Percentiles rank a stretch among this genome's conserved stretches.
Evolutionary conservation across 2,329 filamentous ascomycete species (phyloP).

Genomic region (Aphanoascus verrucosus): DNA sequence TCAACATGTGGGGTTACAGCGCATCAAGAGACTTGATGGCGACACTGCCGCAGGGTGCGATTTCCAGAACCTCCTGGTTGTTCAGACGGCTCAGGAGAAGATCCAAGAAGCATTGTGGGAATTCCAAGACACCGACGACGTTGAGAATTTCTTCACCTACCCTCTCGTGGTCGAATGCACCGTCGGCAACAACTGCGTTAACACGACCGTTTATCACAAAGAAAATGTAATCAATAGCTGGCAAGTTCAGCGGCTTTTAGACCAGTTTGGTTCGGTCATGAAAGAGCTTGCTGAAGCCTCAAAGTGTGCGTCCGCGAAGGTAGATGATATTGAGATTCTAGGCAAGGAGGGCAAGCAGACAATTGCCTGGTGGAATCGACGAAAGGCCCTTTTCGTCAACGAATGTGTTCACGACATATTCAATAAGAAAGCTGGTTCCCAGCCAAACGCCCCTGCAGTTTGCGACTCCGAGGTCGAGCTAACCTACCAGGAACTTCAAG

Average conservation of each 20-base stretch:
- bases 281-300: constrained; percentile 25
- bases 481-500: constrained; percentile 15
- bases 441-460: constrained; percentile 18
- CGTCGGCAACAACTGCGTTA: constrained; percentile 43
- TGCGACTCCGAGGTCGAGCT: constrained; percentile 17
- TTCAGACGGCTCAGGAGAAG: constrained; percentile 19
- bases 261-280: constrained; percentile 38
- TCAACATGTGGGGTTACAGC: constrained; percentile 45
- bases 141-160: constrained; percentile 16
- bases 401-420: constrained; percentile 20
- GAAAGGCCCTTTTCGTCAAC: constrained; percentile 7
- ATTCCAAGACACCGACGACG: constrained; percentile 10
- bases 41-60: constrained; percentile 31
- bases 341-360: constrained; percentile 27
- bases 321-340: constrained; percentile 25
- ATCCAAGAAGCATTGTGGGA: constrained; percentile 11
- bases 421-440: constrained; percentile 9
- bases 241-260: constrained; percentile 45
- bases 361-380: constrained; percentile 26
- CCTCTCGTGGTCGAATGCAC: constrained; percentile 54
- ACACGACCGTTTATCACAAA: constrained; percentile 55
- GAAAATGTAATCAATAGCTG: constrained; percentile 45
- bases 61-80: constrained; percentile 33
- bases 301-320: constrained; percentile 18
- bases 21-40: constrained; percentile 42